These are phyloP conservation scores for Cercophora sp. DNA, from an alignment of 495 filamentous ascomycete genomes.

Conservation along the genomic window DNA sequence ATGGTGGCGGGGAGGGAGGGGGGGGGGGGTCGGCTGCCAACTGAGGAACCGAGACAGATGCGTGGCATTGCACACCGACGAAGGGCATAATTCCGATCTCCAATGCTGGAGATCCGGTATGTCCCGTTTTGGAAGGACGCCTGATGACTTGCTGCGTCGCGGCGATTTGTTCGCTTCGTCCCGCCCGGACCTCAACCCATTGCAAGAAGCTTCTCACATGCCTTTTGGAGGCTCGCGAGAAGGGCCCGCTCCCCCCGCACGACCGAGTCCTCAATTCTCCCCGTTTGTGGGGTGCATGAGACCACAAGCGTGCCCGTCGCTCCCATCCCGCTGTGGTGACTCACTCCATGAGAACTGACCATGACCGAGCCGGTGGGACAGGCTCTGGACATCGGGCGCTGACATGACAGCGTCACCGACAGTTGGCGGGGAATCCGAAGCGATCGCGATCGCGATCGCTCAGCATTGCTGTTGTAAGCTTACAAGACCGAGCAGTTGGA, in stretches of 20 bases:
- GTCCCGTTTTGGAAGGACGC: conserved; percentile 6
- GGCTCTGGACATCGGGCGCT: background rate
- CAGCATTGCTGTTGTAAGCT: background rate
- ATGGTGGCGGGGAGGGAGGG: background rate
- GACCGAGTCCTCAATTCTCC: no score
- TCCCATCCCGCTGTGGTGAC: background rate
- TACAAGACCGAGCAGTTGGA: background rate
- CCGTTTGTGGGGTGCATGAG: conserved; percentile 7
- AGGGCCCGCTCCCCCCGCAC: no score
- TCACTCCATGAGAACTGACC: background rate
- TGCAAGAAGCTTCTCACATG: conserved; percentile 9
- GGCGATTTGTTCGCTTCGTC: conserved; percentile 12
- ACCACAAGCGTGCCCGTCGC: background rate
- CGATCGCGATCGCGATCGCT: background rate
- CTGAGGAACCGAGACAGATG: background rate
- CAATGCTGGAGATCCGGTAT: background rate
- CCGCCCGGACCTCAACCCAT: conserved; percentile 3
- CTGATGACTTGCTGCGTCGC: conserved; percentile 3
- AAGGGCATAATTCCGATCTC: conserved; percentile 1
- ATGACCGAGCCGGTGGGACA: background rate
- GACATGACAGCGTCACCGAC: background rate
- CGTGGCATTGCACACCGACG: background rate
- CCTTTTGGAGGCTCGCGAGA: conserved; percentile 2
- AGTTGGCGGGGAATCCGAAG: background rate
- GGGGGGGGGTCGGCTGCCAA: background rate